Evolutionary conservation across 1,139 yeast species (phyloP).

Genomic region (Suhomyces panamericanus): DNA sequence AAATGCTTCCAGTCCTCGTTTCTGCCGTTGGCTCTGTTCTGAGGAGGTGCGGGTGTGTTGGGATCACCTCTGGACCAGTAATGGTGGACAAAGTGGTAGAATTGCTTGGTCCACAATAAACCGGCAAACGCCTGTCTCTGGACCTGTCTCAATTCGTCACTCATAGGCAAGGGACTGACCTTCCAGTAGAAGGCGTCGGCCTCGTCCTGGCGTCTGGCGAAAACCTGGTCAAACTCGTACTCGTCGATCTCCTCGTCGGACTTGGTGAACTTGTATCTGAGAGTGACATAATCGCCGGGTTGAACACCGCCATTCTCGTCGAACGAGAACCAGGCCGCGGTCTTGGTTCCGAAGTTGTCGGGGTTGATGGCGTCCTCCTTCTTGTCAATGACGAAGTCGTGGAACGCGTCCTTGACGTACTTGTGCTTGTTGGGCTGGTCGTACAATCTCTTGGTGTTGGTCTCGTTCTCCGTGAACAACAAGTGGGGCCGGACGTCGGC

Average conservation of each 20-base stretch:
- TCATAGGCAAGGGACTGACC: constrained; percentile 81
- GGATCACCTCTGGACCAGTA: constrained; percentile 94
- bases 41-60: constrained; percentile 72
- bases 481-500: constrained; percentile 74
- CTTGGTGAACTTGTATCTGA: constrained; percentile 71
- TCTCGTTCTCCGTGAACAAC: constrained; percentile 87
- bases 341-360: constrained; percentile 65
- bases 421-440: constrained; percentile 55
- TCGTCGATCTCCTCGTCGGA: constrained; percentile 63
- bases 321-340: constrained; percentile 81
- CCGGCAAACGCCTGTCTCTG: constrained; percentile 97
- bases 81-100: constrained; percentile 81
- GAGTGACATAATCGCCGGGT: constrained; percentile 85
- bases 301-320: constrained; percentile 77
- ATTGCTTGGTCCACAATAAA: constrained; percentile 91
- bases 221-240: constrained; percentile 70
- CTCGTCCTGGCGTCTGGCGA: constrained; percentile 77
- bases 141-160: constrained; percentile 77
- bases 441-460: constrained; percentile 71
- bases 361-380: constrained; percentile 68
- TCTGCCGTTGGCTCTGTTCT: constrained; percentile 79
- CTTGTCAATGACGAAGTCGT: constrained; percentile 72
- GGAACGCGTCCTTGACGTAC: constrained; percentile 89
- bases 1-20: constrained; percentile 87
- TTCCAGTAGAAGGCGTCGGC: constrained; percentile 96